These are phyloP conservation scores for Hypoxylon sp. DNA, from an alignment of 2,329 filamentous ascomycete genomes.

Conservation along the genomic window DNA sequence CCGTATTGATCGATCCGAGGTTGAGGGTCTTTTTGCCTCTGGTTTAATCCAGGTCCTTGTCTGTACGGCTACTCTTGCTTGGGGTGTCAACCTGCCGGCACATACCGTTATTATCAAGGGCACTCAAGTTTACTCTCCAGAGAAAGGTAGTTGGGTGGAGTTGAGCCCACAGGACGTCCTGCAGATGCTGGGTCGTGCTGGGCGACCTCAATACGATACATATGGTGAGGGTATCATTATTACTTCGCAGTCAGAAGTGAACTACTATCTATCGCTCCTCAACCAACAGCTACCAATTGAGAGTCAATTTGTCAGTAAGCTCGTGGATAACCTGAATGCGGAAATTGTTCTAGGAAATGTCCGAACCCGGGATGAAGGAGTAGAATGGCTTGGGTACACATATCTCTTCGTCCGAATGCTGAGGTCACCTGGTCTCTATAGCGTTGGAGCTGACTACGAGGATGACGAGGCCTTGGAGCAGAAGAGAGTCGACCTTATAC, in stretches of 20 bases:
- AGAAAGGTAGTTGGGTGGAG: slow-evolving; percentile 99
- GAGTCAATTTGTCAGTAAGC: slow-evolving; percentile 91
- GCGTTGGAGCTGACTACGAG: slow-evolving; percentile 95
- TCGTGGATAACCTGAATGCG: slow-evolving; percentile 96
- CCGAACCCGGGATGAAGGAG: slow-evolving; percentile 90
- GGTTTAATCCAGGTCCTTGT: slow-evolving; percentile 95
- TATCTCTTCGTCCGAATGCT: slow-evolving; percentile 99
- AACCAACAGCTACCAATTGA: slow-evolving; percentile 99
- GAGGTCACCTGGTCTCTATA: slow-evolving; percentile 92
- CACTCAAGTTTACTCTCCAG: slow-evolving; percentile 96
- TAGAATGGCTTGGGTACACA: slow-evolving; percentile 99
- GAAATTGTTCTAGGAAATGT: slow-evolving; percentile 96
- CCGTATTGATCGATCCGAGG: slow-evolving; percentile 91
- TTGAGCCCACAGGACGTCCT: slow-evolving; percentile 96
- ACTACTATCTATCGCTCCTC: slow-evolving; percentile 95
- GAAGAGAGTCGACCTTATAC: slow-evolving; percentile 96
- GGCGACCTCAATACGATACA: slow-evolving; percentile 95
- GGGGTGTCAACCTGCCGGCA: slow-evolving; percentile 98
- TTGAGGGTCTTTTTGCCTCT: slow-evolving; percentile 93
- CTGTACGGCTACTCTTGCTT: slow-evolving; percentile 97
- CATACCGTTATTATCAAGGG: slow-evolving; percentile 99
- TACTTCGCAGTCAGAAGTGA: slow-evolving; percentile 93
- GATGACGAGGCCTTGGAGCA: slow-evolving; percentile 93
- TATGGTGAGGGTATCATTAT: slow-evolving; percentile 99
- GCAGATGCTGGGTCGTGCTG: slow-evolving; percentile 98